A percentile compares a stretch with the other conserved stretches of the same genome.
Evolutionary conservation across 2,329 filamentous ascomycete genomes (phyloP).

Genomic region (Fusarium nanum): DNA sequence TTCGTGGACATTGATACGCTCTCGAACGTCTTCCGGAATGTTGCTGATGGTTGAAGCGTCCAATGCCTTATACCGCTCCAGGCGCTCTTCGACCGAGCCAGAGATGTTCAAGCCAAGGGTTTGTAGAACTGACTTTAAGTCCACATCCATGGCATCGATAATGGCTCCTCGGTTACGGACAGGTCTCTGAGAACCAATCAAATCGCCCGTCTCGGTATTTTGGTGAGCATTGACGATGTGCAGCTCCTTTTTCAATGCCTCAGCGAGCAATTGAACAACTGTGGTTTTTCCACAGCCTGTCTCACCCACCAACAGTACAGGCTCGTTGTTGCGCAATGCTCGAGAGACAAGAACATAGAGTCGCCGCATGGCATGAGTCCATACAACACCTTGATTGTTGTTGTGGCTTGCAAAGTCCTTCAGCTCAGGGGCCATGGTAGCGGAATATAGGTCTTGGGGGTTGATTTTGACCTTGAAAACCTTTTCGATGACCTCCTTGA

Average conservation of each 20-base stretch:
- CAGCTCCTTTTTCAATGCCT: constrained; percentile 79
- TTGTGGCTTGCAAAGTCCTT: constrained; percentile 58
- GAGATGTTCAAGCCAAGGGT: constrained; percentile 55
- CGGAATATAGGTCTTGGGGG: constrained; percentile 76
- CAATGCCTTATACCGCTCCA: constrained; percentile 64
- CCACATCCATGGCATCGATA: constrained; percentile 71
- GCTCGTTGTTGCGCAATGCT: constrained; percentile 90
- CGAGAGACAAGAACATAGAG: constrained; percentile 90
- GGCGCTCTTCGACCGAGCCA: constrained; percentile 64
- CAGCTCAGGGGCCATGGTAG: constrained; percentile 67
- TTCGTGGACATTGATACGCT: constrained; percentile 60
- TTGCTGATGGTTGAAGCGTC: constrained; percentile 61
- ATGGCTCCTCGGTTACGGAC: constrained; percentile 85
- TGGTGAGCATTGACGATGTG: constrained; percentile 97
- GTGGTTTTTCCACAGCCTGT: constrained; percentile 99
- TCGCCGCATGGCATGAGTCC: constrained; percentile 94
- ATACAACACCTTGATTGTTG: constrained; percentile 78
- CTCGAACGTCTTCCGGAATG: constrained; percentile 61
- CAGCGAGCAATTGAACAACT: constrained; percentile 90
- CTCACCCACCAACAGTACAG: constrained; percentile 93
- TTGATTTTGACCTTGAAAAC: constrained; percentile 90
- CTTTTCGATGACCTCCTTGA: constrained; percentile 88
- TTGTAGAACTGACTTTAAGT: constrained; percentile 64
- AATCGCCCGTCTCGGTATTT: constrained; percentile 95
- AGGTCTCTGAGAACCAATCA: constrained; percentile 94